Percentiles rank a stretch among this genome's conserved stretches.
phyloP scores from a whole-genome alignment of 2,329 filamentous ascomycete genomes.

The Xylariales sp. region DNA sequence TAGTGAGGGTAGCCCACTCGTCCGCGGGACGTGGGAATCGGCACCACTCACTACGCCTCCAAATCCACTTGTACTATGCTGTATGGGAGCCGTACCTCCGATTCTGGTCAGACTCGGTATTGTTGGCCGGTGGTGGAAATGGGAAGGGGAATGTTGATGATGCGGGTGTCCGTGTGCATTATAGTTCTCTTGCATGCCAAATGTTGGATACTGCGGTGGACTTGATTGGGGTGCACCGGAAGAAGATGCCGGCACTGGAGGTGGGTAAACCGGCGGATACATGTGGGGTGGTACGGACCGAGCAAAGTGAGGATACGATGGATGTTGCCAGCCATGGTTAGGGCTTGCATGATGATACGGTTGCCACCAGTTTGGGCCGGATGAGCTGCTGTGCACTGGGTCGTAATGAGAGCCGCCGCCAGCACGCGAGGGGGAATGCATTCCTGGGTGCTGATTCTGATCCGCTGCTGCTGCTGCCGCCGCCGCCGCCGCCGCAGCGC shows the following conservation, averaged over 20 bases:
- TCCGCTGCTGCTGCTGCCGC: too few species aligned
- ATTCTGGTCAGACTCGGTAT: conserved; percentile 17
- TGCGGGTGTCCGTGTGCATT: not conserved
- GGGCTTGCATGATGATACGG: conserved; percentile 1
- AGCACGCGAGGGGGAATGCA: conserved; percentile 13
- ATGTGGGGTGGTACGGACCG: conserved; percentile 1
- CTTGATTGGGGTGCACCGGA: not conserved
- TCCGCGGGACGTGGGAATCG: conserved; percentile 4
- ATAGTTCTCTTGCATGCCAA: not conserved
- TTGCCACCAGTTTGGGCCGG: conserved; percentile 7
- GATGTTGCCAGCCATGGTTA: conserved; percentile 8
- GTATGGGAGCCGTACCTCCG: conserved; percentile 18
- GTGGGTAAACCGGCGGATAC: conserved; percentile 4
- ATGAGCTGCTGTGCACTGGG: conserved; percentile 15
- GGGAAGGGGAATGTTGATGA: conserved; percentile 6
- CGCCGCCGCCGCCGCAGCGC: too few species aligned
- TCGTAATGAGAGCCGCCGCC: conserved; percentile 19
- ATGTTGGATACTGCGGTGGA: not conserved
- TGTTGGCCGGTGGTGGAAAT: conserved; percentile 10
- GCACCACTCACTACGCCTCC: not conserved
- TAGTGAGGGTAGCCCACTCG: conserved; percentile 5
- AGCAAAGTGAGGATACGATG: conserved; percentile 1
- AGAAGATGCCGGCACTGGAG: not conserved
- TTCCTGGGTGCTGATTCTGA: conserved; percentile 16
- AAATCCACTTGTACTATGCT: conserved; percentile 16